Conservation (phyloP, 2,329 filamentous ascomycete species). For the Ophiostoma sp. region DNA sequence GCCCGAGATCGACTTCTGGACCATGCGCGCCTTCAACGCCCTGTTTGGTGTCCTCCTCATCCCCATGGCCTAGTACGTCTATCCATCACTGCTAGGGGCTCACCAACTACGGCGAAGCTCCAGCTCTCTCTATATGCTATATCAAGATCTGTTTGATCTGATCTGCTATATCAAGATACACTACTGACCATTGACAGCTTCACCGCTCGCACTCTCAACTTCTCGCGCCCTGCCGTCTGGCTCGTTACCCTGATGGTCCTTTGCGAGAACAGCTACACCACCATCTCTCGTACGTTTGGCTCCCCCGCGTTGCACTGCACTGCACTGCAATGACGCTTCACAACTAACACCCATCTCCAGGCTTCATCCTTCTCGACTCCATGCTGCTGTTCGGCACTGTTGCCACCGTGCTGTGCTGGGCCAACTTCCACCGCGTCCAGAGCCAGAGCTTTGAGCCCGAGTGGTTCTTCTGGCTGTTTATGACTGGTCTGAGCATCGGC, state of each 20-base stretch:
- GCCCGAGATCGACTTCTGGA: conserved; percentile 89
- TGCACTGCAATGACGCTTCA: neutral
- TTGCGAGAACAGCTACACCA: conserved; percentile 98
- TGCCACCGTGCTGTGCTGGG: conserved; percentile 93
- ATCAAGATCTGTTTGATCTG: no score
- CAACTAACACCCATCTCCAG: conserved; percentile 14
- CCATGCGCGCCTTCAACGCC: conserved; percentile 97
- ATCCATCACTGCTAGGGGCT: no score
- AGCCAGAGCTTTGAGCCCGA: conserved; percentile 79
- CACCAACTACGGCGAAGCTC: neutral
- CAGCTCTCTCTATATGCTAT: neutral
- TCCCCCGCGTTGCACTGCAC: neutral
- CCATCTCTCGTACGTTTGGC: conserved; percentile 66
- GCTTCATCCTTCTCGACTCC: conserved; percentile 92
- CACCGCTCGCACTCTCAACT: conserved; percentile 84
- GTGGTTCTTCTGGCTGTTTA: conserved; percentile 91
- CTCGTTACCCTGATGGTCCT: conserved; percentile 93
- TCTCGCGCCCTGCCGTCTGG: conserved; percentile 85
- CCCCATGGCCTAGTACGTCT: conserved; percentile 68
- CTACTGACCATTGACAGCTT: conserved; percentile 41
- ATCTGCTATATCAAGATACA: neutral
- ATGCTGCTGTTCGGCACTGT: conserved; percentile 99
- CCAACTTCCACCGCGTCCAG: conserved; percentile 88
- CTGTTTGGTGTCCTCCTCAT: conserved; percentile 90
- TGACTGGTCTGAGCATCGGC: conserved; percentile 92